Evolutionary conservation across 2,329 filamentous ascomycete species (phyloP).

Genomic region (Bimuria novae-zelandiae): DNA sequence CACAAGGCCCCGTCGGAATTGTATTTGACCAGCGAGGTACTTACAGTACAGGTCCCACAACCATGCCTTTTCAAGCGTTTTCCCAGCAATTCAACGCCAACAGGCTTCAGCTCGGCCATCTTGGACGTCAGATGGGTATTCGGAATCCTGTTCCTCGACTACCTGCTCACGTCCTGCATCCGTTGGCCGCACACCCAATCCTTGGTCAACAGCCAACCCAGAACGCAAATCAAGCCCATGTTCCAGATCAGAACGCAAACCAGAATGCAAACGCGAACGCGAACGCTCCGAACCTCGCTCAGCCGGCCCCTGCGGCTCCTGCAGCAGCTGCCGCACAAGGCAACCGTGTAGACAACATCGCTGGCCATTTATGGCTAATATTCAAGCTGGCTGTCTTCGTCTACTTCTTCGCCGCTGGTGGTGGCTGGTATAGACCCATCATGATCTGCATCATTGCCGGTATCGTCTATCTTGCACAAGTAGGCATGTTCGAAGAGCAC

Average conservation of each 20-base stretch:
- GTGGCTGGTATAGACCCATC: slow-evolving; percentile 48
- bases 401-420: slow-evolving; percentile 59
- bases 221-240: slow-evolving; percentile 1
- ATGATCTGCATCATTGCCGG: slow-evolving; percentile 47
- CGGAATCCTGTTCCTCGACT: slow-evolving; percentile 20
- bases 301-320: background rate
- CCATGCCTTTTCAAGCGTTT: slow-evolving; percentile 37
- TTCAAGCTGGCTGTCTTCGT: slow-evolving; percentile 62
- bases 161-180: slow-evolving; percentile 9
- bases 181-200: slow-evolving; percentile 14
- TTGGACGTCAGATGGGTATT: slow-evolving; percentile 38
- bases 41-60: slow-evolving; percentile 39
- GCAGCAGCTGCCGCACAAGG: slow-evolving; percentile 22
- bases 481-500: slow-evolving; percentile 36
- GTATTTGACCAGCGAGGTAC: slow-evolving; percentile 43
- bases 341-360: slow-evolving; percentile 33
- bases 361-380: slow-evolving; percentile 60
- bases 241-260: slow-evolving; percentile 15
- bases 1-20: slow-evolving; percentile 43
- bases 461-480: slow-evolving; percentile 49
- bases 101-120: slow-evolving; percentile 34
- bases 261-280: background rate
- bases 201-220: slow-evolving; percentile 9
- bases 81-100: slow-evolving; percentile 41
- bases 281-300: background rate